Percentiles rank a stretch among this genome's conserved stretches.
Conservation (phyloP, 2,329 filamentous ascomycete genomes). For the Ceratocystis destructans region DNA sequence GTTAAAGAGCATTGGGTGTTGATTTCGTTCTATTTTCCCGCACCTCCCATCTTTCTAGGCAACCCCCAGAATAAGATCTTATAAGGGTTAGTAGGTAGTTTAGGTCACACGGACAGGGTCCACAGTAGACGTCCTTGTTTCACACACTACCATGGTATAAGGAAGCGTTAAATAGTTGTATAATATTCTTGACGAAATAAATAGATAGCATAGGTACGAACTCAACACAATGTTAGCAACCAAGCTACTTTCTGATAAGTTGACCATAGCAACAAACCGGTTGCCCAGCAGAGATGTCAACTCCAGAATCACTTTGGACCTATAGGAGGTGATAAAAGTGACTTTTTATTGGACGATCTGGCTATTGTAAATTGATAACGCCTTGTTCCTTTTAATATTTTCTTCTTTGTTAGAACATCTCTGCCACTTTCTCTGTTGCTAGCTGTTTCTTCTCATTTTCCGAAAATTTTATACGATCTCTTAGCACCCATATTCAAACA, state of each 20-base stretch:
- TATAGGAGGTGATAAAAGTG: background rate
- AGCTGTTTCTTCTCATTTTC: background rate
- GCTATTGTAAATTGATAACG: background rate
- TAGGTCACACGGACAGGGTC: background rate
- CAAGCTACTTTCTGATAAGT: background rate
- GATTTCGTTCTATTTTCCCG: background rate
- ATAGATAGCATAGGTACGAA: background rate
- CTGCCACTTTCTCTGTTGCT: background rate
- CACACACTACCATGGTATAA: background rate
- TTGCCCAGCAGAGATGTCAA: background rate
- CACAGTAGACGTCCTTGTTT: background rate
- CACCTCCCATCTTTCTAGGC: background rate
- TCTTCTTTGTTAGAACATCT: background rate
- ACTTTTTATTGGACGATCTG: no score
- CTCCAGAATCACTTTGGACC: background rate
- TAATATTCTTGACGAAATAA: background rate
- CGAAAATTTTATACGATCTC: background rate
- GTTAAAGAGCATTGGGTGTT: no score
- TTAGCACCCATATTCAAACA: background rate
- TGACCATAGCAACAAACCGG: background rate
- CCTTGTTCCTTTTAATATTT: background rate
- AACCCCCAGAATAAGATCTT: background rate
- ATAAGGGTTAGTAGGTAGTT: background rate
- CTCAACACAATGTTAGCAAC: background rate
- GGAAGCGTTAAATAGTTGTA: background rate